These are phyloP conservation scores for Aspergillus nomiae DNA, from an alignment of 2,329 filamentous ascomycete species.

Conservation along the genomic window DNA sequence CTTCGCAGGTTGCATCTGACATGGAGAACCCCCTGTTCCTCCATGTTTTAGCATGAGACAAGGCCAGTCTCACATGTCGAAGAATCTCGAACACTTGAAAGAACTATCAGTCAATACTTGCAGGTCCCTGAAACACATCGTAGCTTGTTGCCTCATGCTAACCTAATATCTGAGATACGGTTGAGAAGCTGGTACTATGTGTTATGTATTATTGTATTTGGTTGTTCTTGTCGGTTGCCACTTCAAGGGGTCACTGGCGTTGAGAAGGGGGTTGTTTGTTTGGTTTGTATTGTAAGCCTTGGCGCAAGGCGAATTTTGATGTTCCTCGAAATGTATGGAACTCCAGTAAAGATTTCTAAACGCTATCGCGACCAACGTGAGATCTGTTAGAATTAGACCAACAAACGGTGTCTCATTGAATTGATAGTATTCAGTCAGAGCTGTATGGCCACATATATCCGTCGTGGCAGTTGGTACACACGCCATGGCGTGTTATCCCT, in stretches of 20 bases:
- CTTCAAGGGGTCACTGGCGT: not conserved
- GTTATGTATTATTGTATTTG: not conserved
- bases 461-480: not conserved
- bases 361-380: not conserved
- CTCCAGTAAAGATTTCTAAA: not conserved
- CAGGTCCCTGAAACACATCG: not conserved
- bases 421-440: not conserved
- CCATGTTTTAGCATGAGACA: constrained; percentile 4
- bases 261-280: not conserved
- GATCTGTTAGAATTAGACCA: not conserved
- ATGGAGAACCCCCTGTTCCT: not conserved
- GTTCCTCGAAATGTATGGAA: not conserved
- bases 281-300: not conserved
- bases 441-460: too few species aligned
- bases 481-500: not conserved
- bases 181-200: not conserved
- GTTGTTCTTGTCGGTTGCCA: not conserved
- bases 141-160: not conserved
- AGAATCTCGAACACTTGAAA: not conserved
- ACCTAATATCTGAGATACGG: not conserved
- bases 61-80: not conserved
- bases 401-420: not conserved
- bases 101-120: constrained; percentile 1
- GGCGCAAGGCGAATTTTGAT: not conserved
- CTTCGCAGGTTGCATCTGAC: not conserved